Base-by-base conservation (phyloP, 495 filamentous ascomycete genomes). In the Immersiella caudata region DNA sequence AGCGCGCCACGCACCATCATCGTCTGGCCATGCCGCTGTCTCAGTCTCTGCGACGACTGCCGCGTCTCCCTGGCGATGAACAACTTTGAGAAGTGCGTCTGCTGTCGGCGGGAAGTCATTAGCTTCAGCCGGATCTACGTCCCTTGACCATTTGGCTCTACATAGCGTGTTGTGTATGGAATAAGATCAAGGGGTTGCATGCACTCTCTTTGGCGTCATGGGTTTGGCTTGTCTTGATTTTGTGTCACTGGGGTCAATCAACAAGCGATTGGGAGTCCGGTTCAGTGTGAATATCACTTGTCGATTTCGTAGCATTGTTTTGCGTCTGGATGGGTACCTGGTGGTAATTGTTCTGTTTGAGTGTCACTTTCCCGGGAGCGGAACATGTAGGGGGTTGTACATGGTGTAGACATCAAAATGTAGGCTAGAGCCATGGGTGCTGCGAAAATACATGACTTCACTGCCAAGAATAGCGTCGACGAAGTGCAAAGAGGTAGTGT, bases 21-120 rank as follows among this genome's bases (percentile, higher is more conserved):
- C 63, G 90, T 96, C 3, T 98, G 96, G 96, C 95, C 95, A 2
- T 99, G 95, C 73, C 88, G 96, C 21, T 99, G 95, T 75, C 83
- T 99, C 54, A 93, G 92, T 67, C 82, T 97, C 25, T 98, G 95
- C 73, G 95, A 99, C 74, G 95, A 98, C 63, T 98, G 95, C 76
- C 83, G 95, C 21, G 90, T 99, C 25, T 93, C 90, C 62, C 84
- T 99, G 33, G 95, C 95, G 8, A 91, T 96, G 91, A 97, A 96
- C 72, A 98, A 98, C 77, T 97, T 94, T 73, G 90, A 92, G 52
- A 94, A 90, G 71, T 99, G 95, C 70, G 93, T 97, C 22, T 97
- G 94, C 69, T 98, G 95, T 75, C 84, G 95, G 59, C 86, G 90
- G 67, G 90, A 94, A 68, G 91, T 97, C 25, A 86, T 86, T 27